Evolutionary conservation across 1,284 basidiomycete genomes (phyloP).

Genomic region (Sanghuangporus weigelae): DNA sequence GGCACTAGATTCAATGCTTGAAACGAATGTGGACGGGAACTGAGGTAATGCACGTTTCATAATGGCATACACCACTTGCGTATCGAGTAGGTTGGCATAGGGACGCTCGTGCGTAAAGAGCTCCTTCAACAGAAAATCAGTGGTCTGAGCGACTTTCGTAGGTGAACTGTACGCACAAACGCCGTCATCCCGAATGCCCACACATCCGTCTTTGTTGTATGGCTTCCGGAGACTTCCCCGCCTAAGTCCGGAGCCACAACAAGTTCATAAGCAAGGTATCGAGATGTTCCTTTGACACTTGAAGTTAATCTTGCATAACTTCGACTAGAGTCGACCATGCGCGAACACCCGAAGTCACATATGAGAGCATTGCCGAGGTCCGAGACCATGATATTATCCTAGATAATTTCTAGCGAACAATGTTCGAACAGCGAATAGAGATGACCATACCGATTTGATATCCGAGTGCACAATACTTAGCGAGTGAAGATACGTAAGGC

Average conservation of each 20-base stretch:
- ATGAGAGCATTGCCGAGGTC: neutral
- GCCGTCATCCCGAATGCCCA: constrained; percentile 10
- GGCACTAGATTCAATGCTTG: neutral
- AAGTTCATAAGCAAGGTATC: constrained; percentile 3
- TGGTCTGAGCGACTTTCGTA: neutral
- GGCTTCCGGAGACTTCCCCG: neutral
- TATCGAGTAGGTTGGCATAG: neutral
- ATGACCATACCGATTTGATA: constrained; percentile 5
- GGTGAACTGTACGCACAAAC: neutral
- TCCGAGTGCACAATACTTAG: constrained; percentile 1
- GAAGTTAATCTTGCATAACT: neutral
- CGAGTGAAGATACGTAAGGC: constrained; percentile 1
- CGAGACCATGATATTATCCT: constrained; percentile 8
- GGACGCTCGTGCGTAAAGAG: neutral
- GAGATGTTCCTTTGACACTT: neutral
- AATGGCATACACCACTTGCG: neutral
- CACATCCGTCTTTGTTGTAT: constrained; percentile 4
- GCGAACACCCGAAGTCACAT: constrained; percentile 6
- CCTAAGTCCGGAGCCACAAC: neutral
- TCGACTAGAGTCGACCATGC: neutral
- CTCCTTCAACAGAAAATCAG: neutral
- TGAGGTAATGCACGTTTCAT: neutral
- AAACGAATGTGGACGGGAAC: neutral
- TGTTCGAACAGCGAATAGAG: neutral
- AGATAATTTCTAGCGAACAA: neutral